Evolutionary conservation across 306 rosid species (phyloP), one percentile per base, ranked within the genome.

Genomic region (Erythrophleum fordii): DNA sequence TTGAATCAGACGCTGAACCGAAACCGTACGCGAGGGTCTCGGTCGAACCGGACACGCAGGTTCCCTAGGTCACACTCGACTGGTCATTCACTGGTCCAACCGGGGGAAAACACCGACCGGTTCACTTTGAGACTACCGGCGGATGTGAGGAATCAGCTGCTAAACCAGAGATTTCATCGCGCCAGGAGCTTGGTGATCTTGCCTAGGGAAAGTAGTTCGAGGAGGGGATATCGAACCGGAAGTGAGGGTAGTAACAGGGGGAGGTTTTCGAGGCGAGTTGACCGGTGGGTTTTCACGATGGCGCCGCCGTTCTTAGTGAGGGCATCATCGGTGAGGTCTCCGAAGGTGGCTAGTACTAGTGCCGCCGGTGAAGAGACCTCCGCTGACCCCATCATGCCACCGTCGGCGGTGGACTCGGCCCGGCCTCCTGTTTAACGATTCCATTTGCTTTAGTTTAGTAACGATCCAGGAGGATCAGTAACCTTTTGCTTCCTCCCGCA

Each of bases 61-160:
- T 95, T 90, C 39, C 87, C 97, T 0, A 85, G 97, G 56, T 95
- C 99, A 0, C 96, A 93, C 83, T 88, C 99, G 60, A 93, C 98
- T n/a, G 99, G 99, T 0, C 99, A 95, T 69, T 92, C 98, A 0
- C 1, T 90, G 77, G 46, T 91, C 11, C 97, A 83, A 59, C 98
- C 96, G 45, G 93, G 93, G 0, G 96, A 95, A 37, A 87, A 87
- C 72, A 90, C 90, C 4, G 96, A 91, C 48, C 90, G 98, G 86
- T 95, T 91, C 87, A 95, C 99, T 61, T 46, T 95, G 83, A 84
- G 84, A 35, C 60, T 95, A 11, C 99, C 99, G 18, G 59, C 80
- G 5, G 98, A 84, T 11, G 93, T 93, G 44, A 87, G 98, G 58
- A 93, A 88, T 52, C 88, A 87, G 46, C 6, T 95, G 2, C 23